Conservation (phyloP, 2,329 filamentous ascomycete genomes). For the Hymenoscyphus repandus region DNA sequence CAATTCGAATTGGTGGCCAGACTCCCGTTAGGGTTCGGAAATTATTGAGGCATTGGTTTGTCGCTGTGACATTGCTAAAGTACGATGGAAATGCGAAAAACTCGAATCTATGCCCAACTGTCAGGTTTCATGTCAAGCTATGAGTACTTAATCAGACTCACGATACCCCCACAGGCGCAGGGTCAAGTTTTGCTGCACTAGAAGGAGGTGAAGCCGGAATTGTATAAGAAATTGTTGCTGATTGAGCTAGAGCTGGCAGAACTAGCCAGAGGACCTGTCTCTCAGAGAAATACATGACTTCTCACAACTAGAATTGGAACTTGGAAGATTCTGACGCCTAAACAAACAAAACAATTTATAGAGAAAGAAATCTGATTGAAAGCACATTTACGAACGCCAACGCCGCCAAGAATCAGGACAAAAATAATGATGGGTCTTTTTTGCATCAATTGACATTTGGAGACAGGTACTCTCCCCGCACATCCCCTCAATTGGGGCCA, state of each 20-base stretch:
- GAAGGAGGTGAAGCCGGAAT: constrained; percentile 21
- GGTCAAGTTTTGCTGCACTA: constrained; percentile 28
- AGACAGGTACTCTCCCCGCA: background rate
- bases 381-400: background rate
- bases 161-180: constrained; percentile 42
- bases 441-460: too few relatives aligned
- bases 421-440: background rate
- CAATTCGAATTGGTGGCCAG: constrained; percentile 51
- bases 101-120: constrained; percentile 38
- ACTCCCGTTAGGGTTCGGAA: constrained; percentile 43
- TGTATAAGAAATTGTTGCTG: constrained; percentile 17
- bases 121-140: background rate
- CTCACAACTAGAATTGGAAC: too few relatives aligned
- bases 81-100: constrained; percentile 54
- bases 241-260: constrained; percentile 9
- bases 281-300: constrained; percentile 10
- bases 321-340: background rate
- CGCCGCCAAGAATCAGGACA: background rate
- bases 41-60: constrained; percentile 46
- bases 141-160: constrained; percentile 25
- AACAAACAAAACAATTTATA: background rate
- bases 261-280: constrained; percentile 14
- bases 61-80: constrained; percentile 46
- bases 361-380: background rate
- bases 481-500: background rate